phyloP scores from a whole-genome alignment of 805 yeast species.

The Phaffomyces antillensis region DNA sequence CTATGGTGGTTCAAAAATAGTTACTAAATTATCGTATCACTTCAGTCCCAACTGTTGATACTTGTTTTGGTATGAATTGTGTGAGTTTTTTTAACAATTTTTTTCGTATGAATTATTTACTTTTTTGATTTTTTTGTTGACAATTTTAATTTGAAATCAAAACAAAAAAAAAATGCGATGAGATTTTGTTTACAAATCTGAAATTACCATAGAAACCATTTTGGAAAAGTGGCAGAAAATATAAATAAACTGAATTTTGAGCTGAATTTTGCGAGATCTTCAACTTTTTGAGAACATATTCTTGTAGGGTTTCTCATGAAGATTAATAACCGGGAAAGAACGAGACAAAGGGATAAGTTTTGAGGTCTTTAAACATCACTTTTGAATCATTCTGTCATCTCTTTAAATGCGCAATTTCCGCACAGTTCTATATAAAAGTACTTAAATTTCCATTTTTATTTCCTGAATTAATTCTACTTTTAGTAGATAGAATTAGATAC shows the following conservation, averaged over 20 bases:
- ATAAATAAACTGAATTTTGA: neutral
- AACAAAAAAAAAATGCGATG: conserved; percentile 3
- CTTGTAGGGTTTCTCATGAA: too few relatives aligned
- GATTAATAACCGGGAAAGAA: too few relatives aligned
- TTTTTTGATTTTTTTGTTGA: neutral
- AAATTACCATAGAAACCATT: neutral
- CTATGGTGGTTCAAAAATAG: too few relatives aligned
- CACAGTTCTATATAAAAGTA: neutral
- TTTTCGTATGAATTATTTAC: neutral
- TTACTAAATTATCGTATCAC: too few relatives aligned
- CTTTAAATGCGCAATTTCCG: conserved; percentile 3
- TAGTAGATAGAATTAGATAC: too few relatives aligned
- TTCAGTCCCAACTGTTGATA: neutral
- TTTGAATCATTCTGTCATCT: too few relatives aligned
- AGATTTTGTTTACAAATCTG: neutral
- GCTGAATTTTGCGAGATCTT: neutral
- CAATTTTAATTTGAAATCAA: conserved; percentile 1
- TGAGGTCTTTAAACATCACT: neutral
- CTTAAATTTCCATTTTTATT: too few relatives aligned
- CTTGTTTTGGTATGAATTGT: neutral
- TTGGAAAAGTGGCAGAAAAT: neutral
- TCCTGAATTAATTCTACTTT: too few relatives aligned
- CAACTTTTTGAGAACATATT: too few relatives aligned
- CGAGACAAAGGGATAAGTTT: neutral
- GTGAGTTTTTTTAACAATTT: neutral